phyloP scores from a whole-genome alignment of 306 rosid genomes.

The Trifolium pratense region DNA sequence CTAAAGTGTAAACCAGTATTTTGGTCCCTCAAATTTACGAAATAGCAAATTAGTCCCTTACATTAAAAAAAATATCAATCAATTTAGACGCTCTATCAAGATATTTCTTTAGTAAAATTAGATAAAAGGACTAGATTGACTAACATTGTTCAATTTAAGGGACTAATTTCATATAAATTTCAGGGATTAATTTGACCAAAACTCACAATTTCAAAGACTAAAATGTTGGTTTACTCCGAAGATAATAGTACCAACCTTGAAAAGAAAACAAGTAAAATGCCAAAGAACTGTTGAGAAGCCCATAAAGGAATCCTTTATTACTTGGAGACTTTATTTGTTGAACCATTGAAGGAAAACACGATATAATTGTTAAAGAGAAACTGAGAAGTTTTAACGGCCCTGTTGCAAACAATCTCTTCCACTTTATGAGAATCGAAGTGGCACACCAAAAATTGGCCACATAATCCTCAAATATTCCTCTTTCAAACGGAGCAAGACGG shows the following conservation, averaged over 20 bases:
- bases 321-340: slow-evolving; percentile 85
- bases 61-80: background rate
- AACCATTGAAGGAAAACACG: slow-evolving; percentile 87
- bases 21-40: background rate
- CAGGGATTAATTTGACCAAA: background rate
- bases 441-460: slow-evolving; percentile 98
- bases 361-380: slow-evolving; percentile 64
- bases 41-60: background rate
- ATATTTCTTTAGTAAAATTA: background rate
- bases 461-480: slow-evolving; percentile 94
- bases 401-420: slow-evolving; percentile 83
- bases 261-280: slow-evolving; percentile 91
- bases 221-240: background rate
- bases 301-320: slow-evolving; percentile 79
- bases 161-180: background rate
- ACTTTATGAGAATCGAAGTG: slow-evolving; percentile 78
- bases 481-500: slow-evolving; percentile 91
- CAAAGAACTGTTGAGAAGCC: slow-evolving; percentile 76
- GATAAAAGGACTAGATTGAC: background rate
- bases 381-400: slow-evolving; percentile 70
- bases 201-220: background rate
- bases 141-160: background rate
- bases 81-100: background rate
- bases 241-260: slow-evolving; percentile 65
- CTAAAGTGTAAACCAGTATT: background rate